phyloP scores from a whole-genome alignment of 257 asterid genomes.

The Nicotiana paniculata region DNA sequence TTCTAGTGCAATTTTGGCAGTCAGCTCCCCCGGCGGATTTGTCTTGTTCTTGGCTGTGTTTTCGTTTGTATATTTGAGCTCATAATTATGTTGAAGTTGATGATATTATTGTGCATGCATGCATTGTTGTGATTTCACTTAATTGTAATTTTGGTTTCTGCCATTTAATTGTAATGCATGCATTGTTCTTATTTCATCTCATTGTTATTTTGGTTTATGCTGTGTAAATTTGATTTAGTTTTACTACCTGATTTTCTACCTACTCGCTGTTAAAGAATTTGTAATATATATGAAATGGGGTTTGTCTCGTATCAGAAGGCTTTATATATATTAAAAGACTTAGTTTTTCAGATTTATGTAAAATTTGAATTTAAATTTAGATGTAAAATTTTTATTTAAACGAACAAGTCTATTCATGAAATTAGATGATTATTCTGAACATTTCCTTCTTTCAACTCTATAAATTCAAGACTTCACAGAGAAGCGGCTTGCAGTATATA shows the following conservation, averaged over 20 bases:
- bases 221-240: neutral
- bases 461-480: neutral
- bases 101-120: neutral
- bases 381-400: neutral
- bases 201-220: neutral
- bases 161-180: neutral
- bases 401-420: too few species aligned
- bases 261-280: too few species aligned
- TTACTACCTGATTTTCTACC: neutral
- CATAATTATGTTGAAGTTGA: neutral
- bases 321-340: neutral
- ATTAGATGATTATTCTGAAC: neutral
- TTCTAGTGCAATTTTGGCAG: slow-evolving; percentile 24
- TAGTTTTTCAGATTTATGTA: neutral
- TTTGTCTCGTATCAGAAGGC: neutral
- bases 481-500: neutral
- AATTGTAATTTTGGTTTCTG: neutral
- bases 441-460: neutral
- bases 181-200: neutral
- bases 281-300: neutral
- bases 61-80: neutral
- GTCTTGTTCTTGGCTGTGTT: neutral
- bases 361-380: too few species aligned
- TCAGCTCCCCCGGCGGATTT: slow-evolving; percentile 2
- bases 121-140: neutral